Base-by-base conservation (phyloP, 2,329 filamentous ascomycete genomes). In the Cladophialophora bantiana region DNA sequence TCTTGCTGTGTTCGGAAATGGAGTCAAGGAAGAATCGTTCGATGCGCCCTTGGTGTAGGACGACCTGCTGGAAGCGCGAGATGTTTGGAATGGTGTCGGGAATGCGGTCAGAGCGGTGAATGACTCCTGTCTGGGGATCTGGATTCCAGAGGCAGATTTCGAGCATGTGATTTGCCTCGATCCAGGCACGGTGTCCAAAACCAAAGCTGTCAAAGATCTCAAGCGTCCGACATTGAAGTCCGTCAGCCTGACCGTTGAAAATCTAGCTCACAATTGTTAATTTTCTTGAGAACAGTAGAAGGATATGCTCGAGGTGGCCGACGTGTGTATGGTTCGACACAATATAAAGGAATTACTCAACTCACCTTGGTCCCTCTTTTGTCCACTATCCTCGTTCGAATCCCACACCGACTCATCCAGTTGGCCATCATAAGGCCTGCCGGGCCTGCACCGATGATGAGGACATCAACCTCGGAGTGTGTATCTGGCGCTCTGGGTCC, bases 201-300 rank as follows among this genome's bases (percentile, higher is more conserved):
- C 87, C 89, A 71, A 93, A 90, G 58, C 85, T 88, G 71, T 93
- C 88, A 63, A 92, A 86, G n/a, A 92, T 90, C 76, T 93, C 88
- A 1, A 91, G 80, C 0, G 88, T 90, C 1, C 89, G 86, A 69
- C 84, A 86, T 77, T 91, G 87, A 2, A 90, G 79, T 1, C 86
- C 86, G 69, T 85, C 83, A 1, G 83, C 83, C 70, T 84, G 82
- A 20, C 78, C 77, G n/a, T 74, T 75, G n/a, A 70, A 71, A 48
- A 75, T 71, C 54, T 72, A 36, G 52, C 26, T 32, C 26, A 26
- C 26, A 2, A 3, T 38, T n/a, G 20, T 36, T 9, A 26, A 20
- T 40, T 18, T 38, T 3, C 13, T 53, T 13, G 4, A 52, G 7
- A 4, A 34, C 13, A 31, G 18, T 31, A 36, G 20, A 20, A 20